Percentiles rank a stretch among this genome's conserved stretches.
These are phyloP conservation scores for Thymus mandschuricus DNA, from an alignment of 257 asterid genomes.

Conservation along the genomic window DNA sequence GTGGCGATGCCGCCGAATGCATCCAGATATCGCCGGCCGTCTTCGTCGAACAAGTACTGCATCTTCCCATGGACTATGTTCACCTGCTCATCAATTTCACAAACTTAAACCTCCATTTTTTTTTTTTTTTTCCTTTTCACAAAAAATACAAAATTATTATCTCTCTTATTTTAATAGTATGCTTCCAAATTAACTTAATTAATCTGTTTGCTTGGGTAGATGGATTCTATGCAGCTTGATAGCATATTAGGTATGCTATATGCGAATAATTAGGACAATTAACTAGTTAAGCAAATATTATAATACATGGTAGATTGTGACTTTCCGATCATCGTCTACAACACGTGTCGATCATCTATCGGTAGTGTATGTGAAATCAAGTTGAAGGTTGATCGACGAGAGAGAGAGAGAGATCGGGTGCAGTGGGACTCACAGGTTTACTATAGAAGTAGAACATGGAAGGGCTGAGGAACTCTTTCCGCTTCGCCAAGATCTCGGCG, in stretches of 20 bases:
- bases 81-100: slow-evolving; percentile 35
- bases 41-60: slow-evolving; percentile 76
- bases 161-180: too few species aligned
- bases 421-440: slow-evolving; percentile 58
- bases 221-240: too few species aligned
- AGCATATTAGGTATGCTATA: not conserved
- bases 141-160: too few species aligned
- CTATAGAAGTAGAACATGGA: slow-evolving; percentile 62
- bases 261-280: not conserved
- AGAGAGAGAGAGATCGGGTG: not conserved
- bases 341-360: too few species aligned
- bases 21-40: slow-evolving; percentile 66
- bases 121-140: too few species aligned
- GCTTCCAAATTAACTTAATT: too few species aligned
- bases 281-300: not conserved
- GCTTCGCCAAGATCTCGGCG: slow-evolving; percentile 53
- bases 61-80: slow-evolving; percentile 75
- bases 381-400: too few species aligned
- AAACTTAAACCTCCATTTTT: too few species aligned
- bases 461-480: slow-evolving; percentile 73
- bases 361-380: too few species aligned
- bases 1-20: slow-evolving; percentile 82
- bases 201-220: too few species aligned
- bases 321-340: too few species aligned
- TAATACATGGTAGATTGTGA: too few species aligned